Percentiles rank a stretch among this genome's conserved stretches.
These are phyloP conservation scores for Alternaria incomplexa DNA, from an alignment of 2,329 filamentous ascomycete genomes.

Conservation along the genomic window DNA sequence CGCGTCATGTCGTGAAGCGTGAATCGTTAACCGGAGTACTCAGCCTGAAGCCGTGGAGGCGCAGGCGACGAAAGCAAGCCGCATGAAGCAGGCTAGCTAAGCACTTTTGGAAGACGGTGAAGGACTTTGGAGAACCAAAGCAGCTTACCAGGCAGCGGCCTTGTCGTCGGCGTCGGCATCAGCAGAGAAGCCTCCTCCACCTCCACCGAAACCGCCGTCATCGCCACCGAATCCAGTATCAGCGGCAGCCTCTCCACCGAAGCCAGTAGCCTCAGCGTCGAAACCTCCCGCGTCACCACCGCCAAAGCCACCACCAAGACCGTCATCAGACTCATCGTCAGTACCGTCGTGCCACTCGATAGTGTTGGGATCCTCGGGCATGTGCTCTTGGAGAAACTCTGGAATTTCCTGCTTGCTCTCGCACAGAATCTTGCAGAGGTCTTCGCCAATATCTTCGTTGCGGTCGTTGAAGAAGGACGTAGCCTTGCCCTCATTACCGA, in stretches of 20 bases:
- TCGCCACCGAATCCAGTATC: constrained; percentile 10
- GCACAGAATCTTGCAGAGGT: constrained; percentile 79
- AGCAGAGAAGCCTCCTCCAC: constrained; percentile 20
- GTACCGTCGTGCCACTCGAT: constrained; percentile 62
- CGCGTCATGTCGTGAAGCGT: constrained; percentile 2
- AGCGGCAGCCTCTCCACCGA: constrained; percentile 12
- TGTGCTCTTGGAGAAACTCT: constrained; percentile 74
- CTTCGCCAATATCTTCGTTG: constrained; percentile 74
- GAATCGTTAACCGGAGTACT: background rate
- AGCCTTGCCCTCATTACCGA: constrained; percentile 83
- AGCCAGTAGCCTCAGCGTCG: constrained; percentile 10
- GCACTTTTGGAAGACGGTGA: background rate
- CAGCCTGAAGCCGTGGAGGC: background rate
- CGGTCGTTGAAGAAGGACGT: constrained; percentile 86
- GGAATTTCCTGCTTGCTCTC: constrained; percentile 82
- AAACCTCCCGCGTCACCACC: constrained; percentile 15
- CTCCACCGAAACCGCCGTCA: constrained; percentile 10
- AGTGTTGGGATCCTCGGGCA: constrained; percentile 62
- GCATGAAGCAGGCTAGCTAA: background rate
- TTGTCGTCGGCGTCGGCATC: constrained; percentile 27
- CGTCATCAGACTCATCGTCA: constrained; percentile 44
- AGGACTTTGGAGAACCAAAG: background rate
- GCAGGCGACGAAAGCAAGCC: background rate
- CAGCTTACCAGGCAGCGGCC: constrained; percentile 35
- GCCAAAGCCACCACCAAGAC: constrained; percentile 20